These are phyloP conservation scores for Brassica hybrid DNA, from an alignment of 441 rosid species.

Conservation along the genomic window DNA sequence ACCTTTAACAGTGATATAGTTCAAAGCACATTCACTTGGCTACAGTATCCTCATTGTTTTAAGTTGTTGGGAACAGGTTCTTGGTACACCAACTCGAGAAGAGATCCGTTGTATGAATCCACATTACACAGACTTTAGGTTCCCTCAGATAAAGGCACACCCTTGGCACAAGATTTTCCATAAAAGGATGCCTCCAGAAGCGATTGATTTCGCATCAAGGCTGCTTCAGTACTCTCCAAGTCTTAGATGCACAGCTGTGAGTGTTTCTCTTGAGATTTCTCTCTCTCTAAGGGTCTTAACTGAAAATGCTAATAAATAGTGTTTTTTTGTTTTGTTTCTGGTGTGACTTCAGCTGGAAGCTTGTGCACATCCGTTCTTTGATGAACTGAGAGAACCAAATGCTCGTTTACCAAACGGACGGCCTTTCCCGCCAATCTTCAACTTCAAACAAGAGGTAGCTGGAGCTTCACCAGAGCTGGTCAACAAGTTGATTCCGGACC, in stretches of 20 bases:
- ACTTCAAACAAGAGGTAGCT: constrained; percentile 81
- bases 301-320: constrained; percentile 6
- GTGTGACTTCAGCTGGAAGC: constrained; percentile 68
- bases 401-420: constrained; percentile 70
- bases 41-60: constrained; percentile 12
- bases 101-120: constrained; percentile 99
- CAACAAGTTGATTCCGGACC: constrained; percentile 91
- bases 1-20: background rate
- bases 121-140: constrained; percentile 88
- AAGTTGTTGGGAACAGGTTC: constrained; percentile 60
- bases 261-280: constrained; percentile 13
- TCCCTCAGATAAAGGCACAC: constrained; percentile 98
- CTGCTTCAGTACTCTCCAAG: constrained; percentile 82
- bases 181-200: constrained; percentile 86
- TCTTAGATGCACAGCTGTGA: constrained; percentile 81
- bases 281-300: background rate
- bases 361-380: constrained; percentile 76
- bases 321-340: no score
- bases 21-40: background rate
- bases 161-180: constrained; percentile 99
- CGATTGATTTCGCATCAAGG: constrained; percentile 78
- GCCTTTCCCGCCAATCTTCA: constrained; percentile 67
- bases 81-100: constrained; percentile 98
- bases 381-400: constrained; percentile 72
- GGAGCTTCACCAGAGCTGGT: constrained; percentile 86